These are phyloP conservation scores for Colletotrichum karsti DNA, from an alignment of 2,329 filamentous ascomycete species.

Conservation along the genomic window DNA sequence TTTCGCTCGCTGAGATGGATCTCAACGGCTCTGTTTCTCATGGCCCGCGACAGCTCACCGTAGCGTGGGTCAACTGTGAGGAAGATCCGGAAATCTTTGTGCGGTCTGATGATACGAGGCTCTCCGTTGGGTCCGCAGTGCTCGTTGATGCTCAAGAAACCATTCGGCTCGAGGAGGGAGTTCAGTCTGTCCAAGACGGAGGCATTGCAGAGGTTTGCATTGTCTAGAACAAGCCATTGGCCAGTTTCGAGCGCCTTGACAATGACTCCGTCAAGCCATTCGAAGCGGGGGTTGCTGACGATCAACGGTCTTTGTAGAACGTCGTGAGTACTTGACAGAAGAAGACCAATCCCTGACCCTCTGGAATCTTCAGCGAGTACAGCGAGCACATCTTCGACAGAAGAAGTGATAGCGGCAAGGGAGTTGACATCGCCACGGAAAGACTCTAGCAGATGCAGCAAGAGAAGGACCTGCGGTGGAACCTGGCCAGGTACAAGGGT, in stretches of 20 bases:
- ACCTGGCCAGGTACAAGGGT: conserved; percentile 55
- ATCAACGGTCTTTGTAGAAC: conserved; percentile 62
- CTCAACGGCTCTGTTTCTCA: conserved; percentile 95
- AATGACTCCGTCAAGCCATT: conserved; percentile 95
- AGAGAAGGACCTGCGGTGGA: conserved; percentile 54
- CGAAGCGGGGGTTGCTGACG: conserved; percentile 82
- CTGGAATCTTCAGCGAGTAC: conserved; percentile 52
- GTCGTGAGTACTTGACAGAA: conserved; percentile 56
- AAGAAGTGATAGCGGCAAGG: conserved; percentile 46
- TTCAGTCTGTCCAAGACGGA: conserved; percentile 95
- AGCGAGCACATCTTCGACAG: conserved; percentile 48
- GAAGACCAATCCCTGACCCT: conserved; percentile 53
- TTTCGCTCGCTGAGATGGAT: conserved; percentile 73
- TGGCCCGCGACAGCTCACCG: conserved; percentile 93
- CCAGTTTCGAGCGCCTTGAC: conserved; percentile 87
- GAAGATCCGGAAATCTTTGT: conserved; percentile 90
- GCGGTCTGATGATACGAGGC: conserved; percentile 81
- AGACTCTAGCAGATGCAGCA: conserved; percentile 60
- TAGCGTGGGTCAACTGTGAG: conserved; percentile 92
- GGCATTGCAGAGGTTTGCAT: conserved; percentile 95
- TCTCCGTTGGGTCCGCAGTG: conserved; percentile 85
- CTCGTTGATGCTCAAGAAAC: conserved; percentile 90
- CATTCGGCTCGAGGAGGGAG: conserved; percentile 90
- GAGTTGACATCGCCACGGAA: conserved; percentile 46
- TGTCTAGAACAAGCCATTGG: conserved; percentile 94